Evolutionary conservation across 768 basidiomycete genomes (phyloP), one percentile per base, ranked within the genome.

Genomic region (Gloeophyllum trabeum): DNA sequence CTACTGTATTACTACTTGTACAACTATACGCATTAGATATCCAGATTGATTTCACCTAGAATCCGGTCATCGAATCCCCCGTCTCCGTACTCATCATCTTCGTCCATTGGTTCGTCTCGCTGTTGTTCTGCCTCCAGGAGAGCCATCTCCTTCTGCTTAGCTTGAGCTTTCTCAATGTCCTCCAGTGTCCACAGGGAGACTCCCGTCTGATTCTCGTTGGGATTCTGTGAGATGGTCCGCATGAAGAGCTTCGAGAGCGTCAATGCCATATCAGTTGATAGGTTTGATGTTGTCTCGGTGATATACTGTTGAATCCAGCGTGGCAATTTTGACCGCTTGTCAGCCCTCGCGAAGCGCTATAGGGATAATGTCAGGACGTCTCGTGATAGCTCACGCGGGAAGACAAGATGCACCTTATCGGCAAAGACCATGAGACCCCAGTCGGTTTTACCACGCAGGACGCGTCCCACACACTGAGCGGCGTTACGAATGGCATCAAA

Each of bases 361-460:
- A 16, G 3, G 16, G 25, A 30, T 14, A 21, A 12, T 13, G 28
- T 32, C 36, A 37, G 36, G 20, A 7, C 13, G 10, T 37, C 12
- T 7, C 12, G 7, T 37, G 10, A 37, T 10, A 37, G 20, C 7
- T 7, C 7, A 21, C 20, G 36, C 20, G 36, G 10, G 36, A 19
- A 7, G 36, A 10, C 36, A 21, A 7, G 16, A 51, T 57, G 36
- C 24, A 92, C 96, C 77, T 94, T 96, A 62, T 99, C 96, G 1
- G 96, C 96, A 58, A 99, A 99, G 7, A 98, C 80, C 96, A 99
- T 99, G 53, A 99, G 62, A 24, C 96, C 96, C 89, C 96, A 99
- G 62, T 99, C 96, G 3, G 96, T 98, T 68, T 99, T 99, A 49
- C 96, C 96, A 40, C 96, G 80, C 59, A 99, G 61, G 21, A 94